These are phyloP conservation scores for Phytophthora syringae DNA, from an alignment of 352 stramenopile genomes.

Conservation along the genomic window DNA sequence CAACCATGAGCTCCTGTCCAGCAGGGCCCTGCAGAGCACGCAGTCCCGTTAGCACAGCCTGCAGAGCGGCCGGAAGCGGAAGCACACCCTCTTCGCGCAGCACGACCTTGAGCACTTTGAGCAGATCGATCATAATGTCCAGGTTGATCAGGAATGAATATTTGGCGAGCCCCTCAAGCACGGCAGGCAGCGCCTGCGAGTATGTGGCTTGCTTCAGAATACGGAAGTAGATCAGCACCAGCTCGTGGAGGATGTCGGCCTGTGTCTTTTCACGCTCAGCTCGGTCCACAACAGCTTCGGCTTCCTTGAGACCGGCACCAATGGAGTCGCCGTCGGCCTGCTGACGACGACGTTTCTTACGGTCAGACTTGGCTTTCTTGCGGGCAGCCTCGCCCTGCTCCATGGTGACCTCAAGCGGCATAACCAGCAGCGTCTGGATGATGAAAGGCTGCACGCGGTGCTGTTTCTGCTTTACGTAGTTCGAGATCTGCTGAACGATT, in stretches of 20 bases:
- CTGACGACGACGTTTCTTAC: constrained; percentile 83
- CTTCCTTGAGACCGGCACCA: constrained; percentile 93
- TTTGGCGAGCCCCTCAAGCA: constrained; percentile 94
- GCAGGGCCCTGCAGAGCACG: constrained; percentile 94
- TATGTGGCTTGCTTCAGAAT: constrained; percentile 94
- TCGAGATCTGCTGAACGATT: constrained; percentile 86
- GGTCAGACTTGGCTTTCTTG: constrained; percentile 83
- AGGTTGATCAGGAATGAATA: constrained; percentile 98
- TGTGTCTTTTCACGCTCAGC: constrained; percentile 94
- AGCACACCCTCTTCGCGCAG: constrained; percentile 80
- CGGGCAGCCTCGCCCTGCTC: constrained; percentile 80
- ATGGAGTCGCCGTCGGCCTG: constrained; percentile 86
- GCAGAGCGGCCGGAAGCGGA: constrained; percentile 68
- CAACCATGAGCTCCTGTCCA: constrained; percentile 94
- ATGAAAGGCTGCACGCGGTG: constrained; percentile 81
- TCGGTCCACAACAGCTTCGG: constrained; percentile 94
- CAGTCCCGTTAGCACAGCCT: constrained; percentile 93
- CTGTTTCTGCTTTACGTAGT: constrained; percentile 86
- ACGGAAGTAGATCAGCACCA: constrained; percentile 97
- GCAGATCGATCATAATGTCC: constrained; percentile 97
- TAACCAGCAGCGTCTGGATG: constrained; percentile 75
- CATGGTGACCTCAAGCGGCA: constrained; percentile 89
- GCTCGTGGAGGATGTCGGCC: constrained; percentile 94
- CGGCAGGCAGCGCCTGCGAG: constrained; percentile 90
- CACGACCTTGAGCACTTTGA: constrained; percentile 95